Percentiles rank a stretch among this genome's conserved stretches.
phyloP scores from a whole-genome alignment of 176 grass and related monocot species.

The Musa itinerans region DNA sequence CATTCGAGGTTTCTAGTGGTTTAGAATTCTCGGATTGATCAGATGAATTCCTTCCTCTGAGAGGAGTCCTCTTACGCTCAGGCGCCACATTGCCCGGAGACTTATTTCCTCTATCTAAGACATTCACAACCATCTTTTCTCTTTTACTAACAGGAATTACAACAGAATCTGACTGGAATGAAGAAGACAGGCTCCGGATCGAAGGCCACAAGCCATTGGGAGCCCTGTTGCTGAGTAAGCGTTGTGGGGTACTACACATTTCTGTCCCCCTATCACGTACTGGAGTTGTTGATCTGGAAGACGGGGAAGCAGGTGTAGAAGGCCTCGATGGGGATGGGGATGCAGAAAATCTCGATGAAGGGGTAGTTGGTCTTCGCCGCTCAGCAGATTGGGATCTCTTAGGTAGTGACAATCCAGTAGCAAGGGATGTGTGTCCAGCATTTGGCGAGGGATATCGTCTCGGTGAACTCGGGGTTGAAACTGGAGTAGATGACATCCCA shows the following conservation, averaged over 20 bases:
- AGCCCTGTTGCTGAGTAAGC: slow-evolving; percentile 27
- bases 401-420: slow-evolving; percentile 22
- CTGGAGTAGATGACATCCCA: slow-evolving; percentile 7
- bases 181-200: slow-evolving; percentile 67
- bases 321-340: slow-evolving; percentile 21
- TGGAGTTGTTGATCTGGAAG: slow-evolving; percentile 54
- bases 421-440: slow-evolving; percentile 7
- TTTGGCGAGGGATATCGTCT: slow-evolving; percentile 53
- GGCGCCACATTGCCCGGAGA: slow-evolving; percentile 6
- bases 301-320: slow-evolving; percentile 56
- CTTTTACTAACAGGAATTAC: slow-evolving; percentile 28
- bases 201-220: slow-evolving; percentile 82
- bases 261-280: slow-evolving; percentile 41
- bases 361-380: slow-evolving; percentile 53
- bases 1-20: slow-evolving; percentile 24
- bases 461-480: slow-evolving; percentile 17
- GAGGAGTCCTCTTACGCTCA: slow-evolving; percentile 75
- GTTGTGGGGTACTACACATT: slow-evolving; percentile 29
- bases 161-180: slow-evolving; percentile 52
- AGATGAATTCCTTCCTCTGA: slow-evolving; percentile 40
- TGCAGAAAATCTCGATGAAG: slow-evolving; percentile 44
- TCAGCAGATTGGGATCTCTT: slow-evolving; percentile 68
- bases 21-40: slow-evolving; percentile 54
- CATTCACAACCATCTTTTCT: slow-evolving; percentile 9
- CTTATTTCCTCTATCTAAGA: slow-evolving; percentile 30